Evolutionary conservation across 148 eudicot genomes (phyloP).

Genomic region (Heliosperma pusillum): DNA sequence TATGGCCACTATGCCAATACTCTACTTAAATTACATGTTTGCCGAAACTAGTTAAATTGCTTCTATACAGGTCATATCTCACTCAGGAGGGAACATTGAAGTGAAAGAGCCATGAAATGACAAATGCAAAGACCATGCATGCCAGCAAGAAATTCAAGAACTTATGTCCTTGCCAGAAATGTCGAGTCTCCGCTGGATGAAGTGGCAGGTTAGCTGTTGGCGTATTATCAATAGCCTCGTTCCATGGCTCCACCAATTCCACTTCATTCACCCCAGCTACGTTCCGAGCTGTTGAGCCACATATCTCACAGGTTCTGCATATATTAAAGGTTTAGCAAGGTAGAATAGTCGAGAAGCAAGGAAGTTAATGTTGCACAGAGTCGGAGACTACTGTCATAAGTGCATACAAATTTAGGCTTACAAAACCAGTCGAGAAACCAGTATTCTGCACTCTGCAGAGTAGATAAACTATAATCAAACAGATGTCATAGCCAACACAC

Average conservation of each 20-base stretch:
- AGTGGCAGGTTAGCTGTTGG: constrained; percentile 25
- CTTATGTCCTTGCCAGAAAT: constrained; percentile 80
- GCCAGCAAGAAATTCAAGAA: constrained; percentile 81
- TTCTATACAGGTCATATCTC: not conserved
- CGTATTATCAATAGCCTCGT: constrained; percentile 46
- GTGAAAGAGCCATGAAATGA: constrained; percentile 95
- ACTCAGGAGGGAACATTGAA: constrained; percentile 62
- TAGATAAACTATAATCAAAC: not conserved
- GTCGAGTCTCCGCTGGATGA: constrained; percentile 43
- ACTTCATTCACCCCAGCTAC: constrained; percentile 60
- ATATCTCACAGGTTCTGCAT: constrained; percentile 77
- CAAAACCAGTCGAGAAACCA: not conserved
- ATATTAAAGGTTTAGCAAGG: not conserved
- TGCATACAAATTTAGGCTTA: no score
- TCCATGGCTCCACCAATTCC: constrained; percentile 49
- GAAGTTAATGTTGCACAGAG: no score
- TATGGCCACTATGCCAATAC: no score
- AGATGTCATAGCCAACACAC: not conserved
- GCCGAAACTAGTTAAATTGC: no score
- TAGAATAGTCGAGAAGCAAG: not conserved
- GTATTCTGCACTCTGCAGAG: not conserved
- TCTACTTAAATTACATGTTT: no score
- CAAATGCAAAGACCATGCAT: constrained; percentile 94
- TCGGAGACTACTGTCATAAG: no score
- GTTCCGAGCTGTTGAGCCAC: constrained; percentile 72